Percentiles rank a stretch among this genome's conserved stretches.
Evolutionary conservation across 192 early-diverging fungal species (phyloP).

Genomic region (Backusella morwellensis): DNA sequence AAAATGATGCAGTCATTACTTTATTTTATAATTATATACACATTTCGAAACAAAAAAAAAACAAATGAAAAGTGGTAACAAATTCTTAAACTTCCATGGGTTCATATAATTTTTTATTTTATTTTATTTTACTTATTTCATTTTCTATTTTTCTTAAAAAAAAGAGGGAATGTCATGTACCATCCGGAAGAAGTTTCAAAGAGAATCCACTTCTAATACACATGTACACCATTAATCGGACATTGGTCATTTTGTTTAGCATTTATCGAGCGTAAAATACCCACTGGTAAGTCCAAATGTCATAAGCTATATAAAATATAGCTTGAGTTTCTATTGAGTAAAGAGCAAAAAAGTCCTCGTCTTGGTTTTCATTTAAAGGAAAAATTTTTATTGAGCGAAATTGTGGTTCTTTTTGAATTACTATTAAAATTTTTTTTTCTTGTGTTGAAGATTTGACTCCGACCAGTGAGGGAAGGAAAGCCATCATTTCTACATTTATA

Average conservation of each 20-base stretch:
- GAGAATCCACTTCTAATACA: background rate
- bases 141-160: slow-evolving; percentile 7
- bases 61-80: too few species aligned
- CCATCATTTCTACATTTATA: too few species aligned
- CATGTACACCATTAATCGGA: slow-evolving; percentile 8
- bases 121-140: background rate
- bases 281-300: slow-evolving; percentile 25
- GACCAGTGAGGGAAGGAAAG: background rate
- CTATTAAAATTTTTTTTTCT: background rate
- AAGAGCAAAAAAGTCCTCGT: background rate
- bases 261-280: slow-evolving; percentile 19
- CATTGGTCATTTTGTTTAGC: slow-evolving; percentile 19
- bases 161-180: background rate
- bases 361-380: background rate
- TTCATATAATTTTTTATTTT: too few species aligned
- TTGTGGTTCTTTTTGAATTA: background rate
- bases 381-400: background rate
- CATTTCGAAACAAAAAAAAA: too few species aligned
- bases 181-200: slow-evolving; percentile 14
- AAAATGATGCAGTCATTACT: background rate
- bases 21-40: too few species aligned
- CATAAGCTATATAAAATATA: too few species aligned
- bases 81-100: too few species aligned
- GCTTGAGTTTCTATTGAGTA: slow-evolving; percentile 17
- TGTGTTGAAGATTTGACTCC: background rate